Conservation (phyloP, 1,284 basidiomycete species). For the Rhodofomes roseus region DNA sequence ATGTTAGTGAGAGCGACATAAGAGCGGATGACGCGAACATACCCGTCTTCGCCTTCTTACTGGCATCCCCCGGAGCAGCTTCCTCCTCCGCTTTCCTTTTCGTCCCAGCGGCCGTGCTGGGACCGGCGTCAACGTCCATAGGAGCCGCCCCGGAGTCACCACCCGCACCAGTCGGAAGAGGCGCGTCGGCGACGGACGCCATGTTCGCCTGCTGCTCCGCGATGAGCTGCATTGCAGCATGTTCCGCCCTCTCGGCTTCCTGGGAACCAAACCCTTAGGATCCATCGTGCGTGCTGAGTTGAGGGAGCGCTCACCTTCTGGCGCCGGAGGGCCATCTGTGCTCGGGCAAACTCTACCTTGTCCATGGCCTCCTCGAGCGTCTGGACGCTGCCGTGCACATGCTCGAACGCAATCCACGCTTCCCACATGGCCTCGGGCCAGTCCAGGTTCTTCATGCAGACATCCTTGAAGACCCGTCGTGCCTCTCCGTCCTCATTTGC, state of each 20-base stretch:
- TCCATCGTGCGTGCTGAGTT: not conserved
- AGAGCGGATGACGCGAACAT: conserved; percentile 22
- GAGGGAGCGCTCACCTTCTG: conserved; percentile 51
- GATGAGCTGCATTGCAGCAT: conserved; percentile 47
- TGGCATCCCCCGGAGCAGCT: conserved; percentile 30
- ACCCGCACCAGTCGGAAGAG: conserved; percentile 5
- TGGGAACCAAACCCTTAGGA: conserved; percentile 21
- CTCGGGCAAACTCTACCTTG: conserved; percentile 64
- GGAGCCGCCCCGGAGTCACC: conserved; percentile 6
- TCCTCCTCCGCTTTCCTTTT: conserved; percentile 68
- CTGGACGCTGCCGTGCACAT: conserved; percentile 71
- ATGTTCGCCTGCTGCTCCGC: conserved; percentile 41
- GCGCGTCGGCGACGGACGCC: conserved; percentile 32
- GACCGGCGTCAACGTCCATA: conserved; percentile 53
- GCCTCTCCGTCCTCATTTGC: conserved; percentile 43
- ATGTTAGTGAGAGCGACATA: not conserved
- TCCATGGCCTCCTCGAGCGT: conserved; percentile 68
- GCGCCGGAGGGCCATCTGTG: conserved; percentile 58
- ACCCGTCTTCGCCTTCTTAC: conserved; percentile 65
- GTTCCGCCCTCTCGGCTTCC: conserved; percentile 58
- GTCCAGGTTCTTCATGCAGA: conserved; percentile 72
- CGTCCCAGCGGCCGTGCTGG: conserved; percentile 33
- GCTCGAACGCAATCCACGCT: conserved; percentile 84
- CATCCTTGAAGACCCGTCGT: conserved; percentile 61
- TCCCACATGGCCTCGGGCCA: conserved; percentile 94